Conservation (phyloP, 148 eudicot species). For the Vaccinium macrocarpon region DNA sequence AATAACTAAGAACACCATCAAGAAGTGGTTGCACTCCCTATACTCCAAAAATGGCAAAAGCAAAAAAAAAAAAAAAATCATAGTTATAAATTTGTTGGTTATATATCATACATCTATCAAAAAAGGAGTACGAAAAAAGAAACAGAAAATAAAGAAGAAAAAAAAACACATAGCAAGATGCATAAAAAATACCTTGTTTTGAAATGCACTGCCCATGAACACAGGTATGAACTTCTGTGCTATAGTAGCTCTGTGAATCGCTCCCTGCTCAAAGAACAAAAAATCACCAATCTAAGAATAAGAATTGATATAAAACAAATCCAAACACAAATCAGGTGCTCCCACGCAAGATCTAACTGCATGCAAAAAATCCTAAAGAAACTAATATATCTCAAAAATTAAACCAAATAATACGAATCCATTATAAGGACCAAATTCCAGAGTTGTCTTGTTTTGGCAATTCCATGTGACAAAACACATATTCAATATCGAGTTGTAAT, state of each 20-base stretch:
- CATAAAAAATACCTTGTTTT: slow-evolving; percentile 68
- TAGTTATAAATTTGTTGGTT: neutral
- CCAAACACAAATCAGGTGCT: too few species aligned
- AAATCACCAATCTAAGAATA: neutral
- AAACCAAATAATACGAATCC: too few species aligned
- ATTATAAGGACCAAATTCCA: too few species aligned
- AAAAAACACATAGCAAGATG: neutral
- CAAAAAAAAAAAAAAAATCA: neutral
- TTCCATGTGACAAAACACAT: too few species aligned
- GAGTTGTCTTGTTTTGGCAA: too few species aligned
- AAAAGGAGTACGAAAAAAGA: neutral
- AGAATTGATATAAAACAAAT: neutral
- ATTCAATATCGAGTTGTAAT: too few species aligned
- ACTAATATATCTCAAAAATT: too few species aligned
- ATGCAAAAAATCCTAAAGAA: too few species aligned
- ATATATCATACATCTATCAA: neutral
- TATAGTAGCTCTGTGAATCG: slow-evolving; percentile 87
- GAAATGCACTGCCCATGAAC: slow-evolving; percentile 97
- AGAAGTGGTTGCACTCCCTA: slow-evolving; percentile 98
- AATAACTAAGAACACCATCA: slow-evolving; percentile 79
- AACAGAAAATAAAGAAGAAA: neutral
- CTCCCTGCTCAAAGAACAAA: slow-evolving; percentile 51
- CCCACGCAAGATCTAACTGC: too few species aligned
- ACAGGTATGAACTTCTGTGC: slow-evolving; percentile 88
- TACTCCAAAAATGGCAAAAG: slow-evolving; percentile 18